Evolutionary conservation across 768 basidiomycete genomes (phyloP), one percentile per base, ranked within the genome.

Genomic region (Xerocomus brunneocitrinus): DNA sequence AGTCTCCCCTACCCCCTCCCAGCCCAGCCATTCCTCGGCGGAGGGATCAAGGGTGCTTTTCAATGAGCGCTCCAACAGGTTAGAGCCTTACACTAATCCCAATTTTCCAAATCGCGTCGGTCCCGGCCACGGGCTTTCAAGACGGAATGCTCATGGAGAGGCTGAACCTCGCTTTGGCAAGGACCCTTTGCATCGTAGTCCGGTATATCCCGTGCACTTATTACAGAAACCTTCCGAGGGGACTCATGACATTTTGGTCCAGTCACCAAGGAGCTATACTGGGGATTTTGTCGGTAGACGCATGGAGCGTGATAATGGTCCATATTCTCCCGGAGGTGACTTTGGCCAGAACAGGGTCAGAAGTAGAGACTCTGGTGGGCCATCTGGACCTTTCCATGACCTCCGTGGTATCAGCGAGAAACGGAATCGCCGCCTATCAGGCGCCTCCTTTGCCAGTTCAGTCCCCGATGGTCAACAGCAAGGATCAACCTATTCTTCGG

Each of bases 31-130:
- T 50, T 79, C 82, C 8, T 79, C 81, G 8, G 74, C 78, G 55
- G 82, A 85, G 38, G 70, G 77, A 2, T 78, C 87, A 32, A 81
- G 89, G 39, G 85, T 85, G 1, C 76, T 99, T n/a, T 99, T 98
- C 77, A 98, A 99, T 64, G 97, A 95, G 63, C 84, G 89, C 4
- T 90, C 88, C 9, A 98, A 97, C 64, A 80, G 84, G 58, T 71
- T 98, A 52, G 95, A 98, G 69, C 89, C 91, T 3, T 91, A 89
- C 61, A 81, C 76, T 52, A 79, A 76, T 58, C 54, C 72, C n/a
- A 74, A 78, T 60, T 74, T 77, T 34, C 58, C 72, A 49, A 71
- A 68, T 47, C 75, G 79, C 28, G 62, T 76, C 47, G 71, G 71
- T 43, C 62, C 72, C 49, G 53, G 51, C 38, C 65, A 73, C 39